Evolutionary conservation across 2,329 filamentous ascomycete genomes (phyloP), one percentile per base, ranked within the genome.

Genomic region (Epichloe typhina): DNA sequence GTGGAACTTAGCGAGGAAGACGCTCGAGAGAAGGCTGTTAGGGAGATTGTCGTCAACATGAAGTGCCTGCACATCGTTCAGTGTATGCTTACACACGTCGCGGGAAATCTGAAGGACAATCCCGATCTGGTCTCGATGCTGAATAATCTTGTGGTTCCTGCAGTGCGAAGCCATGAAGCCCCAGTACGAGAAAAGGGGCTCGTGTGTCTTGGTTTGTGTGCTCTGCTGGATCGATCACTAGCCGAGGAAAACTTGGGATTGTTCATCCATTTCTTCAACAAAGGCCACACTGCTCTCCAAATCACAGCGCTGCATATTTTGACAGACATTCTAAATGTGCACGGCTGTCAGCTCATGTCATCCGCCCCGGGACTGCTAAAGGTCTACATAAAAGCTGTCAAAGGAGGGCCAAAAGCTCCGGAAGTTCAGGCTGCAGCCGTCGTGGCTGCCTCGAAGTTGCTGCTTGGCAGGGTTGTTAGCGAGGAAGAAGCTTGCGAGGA

Each of bases 21-120:
- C 55, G 79, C 80, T 9, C 75, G 80, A 57, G 76, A 78, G 45
- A 94, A 90, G 69, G 88, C 86, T 1, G 81, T 96, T 57, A 83
- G 81, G 57, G 89, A 96, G 68, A 93, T 96, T 62, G 83, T 96
- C 72, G 86, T 97, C 65, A 97, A 97, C 72, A 90, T 96, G 80
- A 97, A 97, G 70, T 97, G 93, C 66, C 76, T 98, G 54, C 87
- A 96, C 63, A 96, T 98, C 58, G 90, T 94, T 26, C 88, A 96
- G 66, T 97, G 89, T 73, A 95, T 97, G 86, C 77, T 98, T 48
- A 83, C 94, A 63, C 95, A 97, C 62, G 88, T 98, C 9, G 78
- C 86, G 49, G 88, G 88, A 54, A 86, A 86, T 61, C 73, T 97
- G 38, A 89, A 96, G 67, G 80, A 90, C 58, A 95, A 95, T 64